A percentile compares a stretch with the other conserved stretches of the same genome.
These are phyloP conservation scores for Backusella tarrabulga DNA, from an alignment of 192 early-diverging fungal species.

Conservation along the genomic window DNA sequence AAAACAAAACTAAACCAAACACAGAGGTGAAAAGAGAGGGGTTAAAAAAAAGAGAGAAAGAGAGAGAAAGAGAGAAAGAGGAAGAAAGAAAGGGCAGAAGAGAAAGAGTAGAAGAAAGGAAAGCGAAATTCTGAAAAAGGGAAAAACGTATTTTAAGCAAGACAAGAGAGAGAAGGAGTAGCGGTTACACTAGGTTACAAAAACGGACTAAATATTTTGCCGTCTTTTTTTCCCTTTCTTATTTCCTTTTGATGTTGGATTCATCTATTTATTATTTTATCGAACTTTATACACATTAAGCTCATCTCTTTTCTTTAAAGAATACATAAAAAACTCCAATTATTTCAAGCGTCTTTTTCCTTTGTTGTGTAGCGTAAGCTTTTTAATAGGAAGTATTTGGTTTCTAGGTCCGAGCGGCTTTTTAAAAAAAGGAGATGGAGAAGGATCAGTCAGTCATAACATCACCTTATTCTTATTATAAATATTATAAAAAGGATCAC, in stretches of 20 bases:
- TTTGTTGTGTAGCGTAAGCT: not conserved
- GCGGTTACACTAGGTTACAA: not conserved
- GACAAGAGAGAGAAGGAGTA: not conserved
- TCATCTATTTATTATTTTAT: not conserved
- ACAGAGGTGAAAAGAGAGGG: not conserved
- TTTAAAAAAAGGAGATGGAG: conserved; percentile 8
- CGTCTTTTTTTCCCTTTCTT: not conserved
- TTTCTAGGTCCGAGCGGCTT: not conserved
- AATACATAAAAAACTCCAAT: not conserved
- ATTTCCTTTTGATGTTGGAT: not conserved
- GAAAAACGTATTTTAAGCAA: conserved; percentile 6
- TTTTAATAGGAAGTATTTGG: not conserved
- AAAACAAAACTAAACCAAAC: not conserved
- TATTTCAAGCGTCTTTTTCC: not conserved
- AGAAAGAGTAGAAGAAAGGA: not conserved
- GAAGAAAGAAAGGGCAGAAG: not conserved
- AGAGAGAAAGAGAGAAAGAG: not conserved
- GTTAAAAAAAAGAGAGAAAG: not conserved
- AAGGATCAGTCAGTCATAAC: not conserved
- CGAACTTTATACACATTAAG: not conserved
- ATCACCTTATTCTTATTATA: not conserved
- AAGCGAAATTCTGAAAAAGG: conserved; percentile 1
- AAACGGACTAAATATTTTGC: not conserved
- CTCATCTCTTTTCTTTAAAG: not conserved
- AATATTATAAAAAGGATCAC: not conserved